Base-by-base conservation (phyloP, 2,329 filamentous ascomycete species). In the Ascochyta clinopodiicola region DNA sequence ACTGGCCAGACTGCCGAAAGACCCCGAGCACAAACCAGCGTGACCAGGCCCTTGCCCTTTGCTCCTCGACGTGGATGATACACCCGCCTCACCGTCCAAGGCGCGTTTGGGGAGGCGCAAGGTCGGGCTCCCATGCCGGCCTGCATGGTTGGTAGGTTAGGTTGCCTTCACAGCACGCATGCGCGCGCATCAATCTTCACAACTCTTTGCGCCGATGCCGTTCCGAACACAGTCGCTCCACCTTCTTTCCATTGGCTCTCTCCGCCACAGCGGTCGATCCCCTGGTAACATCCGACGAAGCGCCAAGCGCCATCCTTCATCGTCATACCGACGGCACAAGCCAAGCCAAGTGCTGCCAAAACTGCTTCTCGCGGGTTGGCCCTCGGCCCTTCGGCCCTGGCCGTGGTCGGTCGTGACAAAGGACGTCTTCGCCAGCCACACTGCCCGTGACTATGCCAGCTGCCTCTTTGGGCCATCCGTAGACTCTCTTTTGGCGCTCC, bases 221-320 rank as follows among this genome's bases (percentile, higher is more conserved):
- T 56, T 47, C 60, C 59, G 57, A 56, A 27, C 34, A 36, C 19
- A 39, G 29, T 38, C 44, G 47, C 47, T 38, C 40, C 35, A 58
- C 45, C 49, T 46, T 58, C 47, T 55, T 52, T 27, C 44, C 44
- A 60, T 59, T 61, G 61, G 61, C 42, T 32, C 34, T 44, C 24
- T 44, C 51, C 64, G 64, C 63, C 63, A 66, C 61, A 61, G 35
- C 58, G 51, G 63, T 44, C 62, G 56, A 67, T 66, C 53, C 25
- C n/a, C 43, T 40, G 21, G 58, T 49, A 50, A 31, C 47, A 55
- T 56, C 51, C 55, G 55, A 56, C 19, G 22, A 37, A 15, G 34
- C 29, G 46, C 45, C 52, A 60, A 53, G 49, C 34, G 35, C 36
- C 36, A 43, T 46, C 44, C 31, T 44, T 24, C 29, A 29, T 44